Percentiles rank a stretch among this genome's conserved stretches.
phyloP scores from a whole-genome alignment of 768 basidiomycete genomes.

The Tricholoma saponaceum region DNA sequence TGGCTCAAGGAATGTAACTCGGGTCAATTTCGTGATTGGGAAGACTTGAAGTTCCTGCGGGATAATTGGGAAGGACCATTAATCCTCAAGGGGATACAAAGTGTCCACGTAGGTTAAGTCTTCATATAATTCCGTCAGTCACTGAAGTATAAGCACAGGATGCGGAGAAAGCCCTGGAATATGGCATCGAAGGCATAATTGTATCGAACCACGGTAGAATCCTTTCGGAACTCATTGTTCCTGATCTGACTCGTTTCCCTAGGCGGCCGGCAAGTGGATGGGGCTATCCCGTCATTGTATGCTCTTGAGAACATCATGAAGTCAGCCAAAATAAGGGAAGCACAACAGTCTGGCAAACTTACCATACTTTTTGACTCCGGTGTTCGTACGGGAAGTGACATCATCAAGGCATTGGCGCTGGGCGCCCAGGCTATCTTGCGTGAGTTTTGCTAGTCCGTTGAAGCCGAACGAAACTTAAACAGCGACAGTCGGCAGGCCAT shows the following conservation, averaged over 20 bases:
- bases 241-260: background rate
- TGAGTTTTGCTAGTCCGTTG: constrained; percentile 31
- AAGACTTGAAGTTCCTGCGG: constrained; percentile 63
- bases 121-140: background rate
- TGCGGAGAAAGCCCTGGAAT: constrained; percentile 63
- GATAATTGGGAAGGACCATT: constrained; percentile 77
- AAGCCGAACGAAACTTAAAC: background rate
- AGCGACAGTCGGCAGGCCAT: constrained; percentile 62
- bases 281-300: constrained; percentile 68
- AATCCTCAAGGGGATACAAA: constrained; percentile 75
- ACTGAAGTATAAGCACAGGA: constrained; percentile 33
- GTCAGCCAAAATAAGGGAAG: constrained; percentile 52
- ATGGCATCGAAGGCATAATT: constrained; percentile 67
- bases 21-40: constrained; percentile 64
- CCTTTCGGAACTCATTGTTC: background rate
- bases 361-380: constrained; percentile 79
- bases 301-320: constrained; percentile 67
- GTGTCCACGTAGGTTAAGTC: constrained; percentile 40
- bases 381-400: constrained; percentile 78
- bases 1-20: constrained; percentile 65
- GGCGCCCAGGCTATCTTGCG: constrained; percentile 80
- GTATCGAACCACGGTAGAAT: constrained; percentile 77
- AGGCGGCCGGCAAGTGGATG: constrained; percentile 79
- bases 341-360: constrained; percentile 56
- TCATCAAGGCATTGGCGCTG: constrained; percentile 80